Base-by-base conservation (phyloP, 805 yeast species). In the Metschnikowia reukaufii region DNA sequence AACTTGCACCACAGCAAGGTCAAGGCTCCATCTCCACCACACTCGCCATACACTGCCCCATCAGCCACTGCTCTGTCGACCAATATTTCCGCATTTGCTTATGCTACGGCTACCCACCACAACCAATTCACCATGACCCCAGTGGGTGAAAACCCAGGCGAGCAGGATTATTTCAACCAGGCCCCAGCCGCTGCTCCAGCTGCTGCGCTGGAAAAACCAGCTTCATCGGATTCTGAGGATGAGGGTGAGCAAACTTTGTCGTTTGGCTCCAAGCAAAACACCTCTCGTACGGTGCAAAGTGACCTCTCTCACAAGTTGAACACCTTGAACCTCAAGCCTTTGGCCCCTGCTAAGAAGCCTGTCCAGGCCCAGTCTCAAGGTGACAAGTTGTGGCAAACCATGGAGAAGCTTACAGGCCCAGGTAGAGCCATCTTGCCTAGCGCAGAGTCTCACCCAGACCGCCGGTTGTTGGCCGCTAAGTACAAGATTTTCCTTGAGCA, bases 401-500 rank as follows among this genome's bases (percentile, higher is more conserved):
- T 94, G 99, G 78, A 79, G 55, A 76, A 77, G 50, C 76, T 91
- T 73, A 85, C 96, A 1, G 92, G 96, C 6, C 81, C 84, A 18
- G 98, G 97, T 37, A 76, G 77, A 55, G 89, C 84, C 10, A 86
- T 94, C 33, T 66, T 72, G 52, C 98, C 99, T 3, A 67, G 81
- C 19, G 65, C 78, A 4, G 68, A 61, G 15, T 67, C 68, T 36
- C 78, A 79, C 48, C 81, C 87, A 0, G 96, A 88, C 65, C 76
- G 89, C 58, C 72, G 74, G 56, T 73, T 94, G 50, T 76, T 94
- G 63, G 70, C 78, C 49, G 86, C 84, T 33, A 94, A 94, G 68
- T 94, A 89, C 73, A 78, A 82, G 66, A 80, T 92, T 36, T 90
- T 89, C 77, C 72, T 88, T 46, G 97, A 92, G 61, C 94, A 88